Conservation (phyloP, 2,329 filamentous ascomycete genomes). For the Colletotrichum liriopes region DNA sequence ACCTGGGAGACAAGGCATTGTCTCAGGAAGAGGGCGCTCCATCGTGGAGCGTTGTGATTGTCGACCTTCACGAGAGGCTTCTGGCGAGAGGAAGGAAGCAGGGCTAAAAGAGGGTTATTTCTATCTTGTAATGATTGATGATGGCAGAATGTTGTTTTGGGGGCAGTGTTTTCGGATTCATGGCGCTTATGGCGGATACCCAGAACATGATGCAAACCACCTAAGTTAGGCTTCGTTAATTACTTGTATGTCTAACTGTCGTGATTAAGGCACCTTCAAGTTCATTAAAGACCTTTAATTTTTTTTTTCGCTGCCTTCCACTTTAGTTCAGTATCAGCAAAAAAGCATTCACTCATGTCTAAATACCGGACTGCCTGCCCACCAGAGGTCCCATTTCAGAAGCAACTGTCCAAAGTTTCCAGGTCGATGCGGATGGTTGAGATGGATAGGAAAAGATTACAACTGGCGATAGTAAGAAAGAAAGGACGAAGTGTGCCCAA, state of each 20-base stretch:
- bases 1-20: constrained; percentile 58
- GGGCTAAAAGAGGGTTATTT: constrained; percentile 10
- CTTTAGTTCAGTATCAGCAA: not conserved
- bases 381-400: not conserved
- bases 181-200: constrained; percentile 40
- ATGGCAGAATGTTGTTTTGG: constrained; percentile 43
- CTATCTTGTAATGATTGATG: constrained; percentile 49
- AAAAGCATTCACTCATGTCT: not conserved
- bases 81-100: constrained; percentile 70
- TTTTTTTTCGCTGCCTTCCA: not conserved
- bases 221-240: constrained; percentile 10
- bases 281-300: not conserved
- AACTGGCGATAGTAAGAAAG: too few species aligned
- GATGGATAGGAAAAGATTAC: not conserved
- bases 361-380: not conserved
- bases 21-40: constrained; percentile 51
- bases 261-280: not conserved
- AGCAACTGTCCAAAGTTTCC: not conserved
- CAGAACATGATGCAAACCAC: constrained; percentile 23
- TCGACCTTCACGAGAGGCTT: constrained; percentile 70
- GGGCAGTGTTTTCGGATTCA: constrained; percentile 38
- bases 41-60: constrained; percentile 69
- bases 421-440: not conserved
- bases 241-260: not conserved
- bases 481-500: not conserved